A percentile compares a stretch with the other conserved stretches of the same genome.
Conservation (phyloP, 2,329 filamentous ascomycete genomes). For the Xylaria sp. region DNA sequence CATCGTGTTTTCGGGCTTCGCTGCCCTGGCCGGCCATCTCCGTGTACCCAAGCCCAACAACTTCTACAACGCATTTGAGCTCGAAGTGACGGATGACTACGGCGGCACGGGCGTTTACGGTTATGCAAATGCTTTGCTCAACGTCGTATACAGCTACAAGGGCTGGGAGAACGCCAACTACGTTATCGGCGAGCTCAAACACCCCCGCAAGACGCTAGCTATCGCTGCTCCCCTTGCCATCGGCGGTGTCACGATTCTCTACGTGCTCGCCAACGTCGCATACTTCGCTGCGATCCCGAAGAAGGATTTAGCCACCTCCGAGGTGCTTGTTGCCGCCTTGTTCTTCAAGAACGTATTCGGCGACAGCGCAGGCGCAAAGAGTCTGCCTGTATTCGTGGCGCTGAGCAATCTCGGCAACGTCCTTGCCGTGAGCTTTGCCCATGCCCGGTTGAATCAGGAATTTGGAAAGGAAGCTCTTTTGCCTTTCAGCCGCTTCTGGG, state of each 20-base stretch:
- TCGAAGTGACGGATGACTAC: constrained; percentile 57
- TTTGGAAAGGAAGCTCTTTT: constrained; percentile 76
- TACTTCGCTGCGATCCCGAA: constrained; percentile 73
- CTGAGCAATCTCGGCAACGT: constrained; percentile 72
- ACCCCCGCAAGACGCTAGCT: constrained; percentile 64
- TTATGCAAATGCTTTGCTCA: constrained; percentile 68
- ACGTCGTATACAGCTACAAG: constrained; percentile 70
- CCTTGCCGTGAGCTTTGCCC: constrained; percentile 68
- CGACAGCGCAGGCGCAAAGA: constrained; percentile 60
- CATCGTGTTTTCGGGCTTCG: constrained; percentile 70
- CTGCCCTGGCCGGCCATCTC: constrained; percentile 63
- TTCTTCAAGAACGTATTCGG: constrained; percentile 74
- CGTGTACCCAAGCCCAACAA: constrained; percentile 64
- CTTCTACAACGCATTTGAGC: constrained; percentile 65
- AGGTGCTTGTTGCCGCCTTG: constrained; percentile 68
- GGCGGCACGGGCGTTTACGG: constrained; percentile 62
- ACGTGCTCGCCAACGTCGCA: constrained; percentile 72
- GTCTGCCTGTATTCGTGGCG: constrained; percentile 67
- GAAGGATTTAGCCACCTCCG: constrained; percentile 65
- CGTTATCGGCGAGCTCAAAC: constrained; percentile 67
- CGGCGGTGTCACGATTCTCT: constrained; percentile 68
- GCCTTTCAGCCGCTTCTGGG: constrained; percentile 74
- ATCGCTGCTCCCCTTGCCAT: constrained; percentile 69
- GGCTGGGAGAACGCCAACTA: constrained; percentile 74
- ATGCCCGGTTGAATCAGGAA: constrained; percentile 71